These are phyloP conservation scores for Macadamia tetraphylla DNA, from an alignment of 164 flowering plant species.

Conservation along the genomic window DNA sequence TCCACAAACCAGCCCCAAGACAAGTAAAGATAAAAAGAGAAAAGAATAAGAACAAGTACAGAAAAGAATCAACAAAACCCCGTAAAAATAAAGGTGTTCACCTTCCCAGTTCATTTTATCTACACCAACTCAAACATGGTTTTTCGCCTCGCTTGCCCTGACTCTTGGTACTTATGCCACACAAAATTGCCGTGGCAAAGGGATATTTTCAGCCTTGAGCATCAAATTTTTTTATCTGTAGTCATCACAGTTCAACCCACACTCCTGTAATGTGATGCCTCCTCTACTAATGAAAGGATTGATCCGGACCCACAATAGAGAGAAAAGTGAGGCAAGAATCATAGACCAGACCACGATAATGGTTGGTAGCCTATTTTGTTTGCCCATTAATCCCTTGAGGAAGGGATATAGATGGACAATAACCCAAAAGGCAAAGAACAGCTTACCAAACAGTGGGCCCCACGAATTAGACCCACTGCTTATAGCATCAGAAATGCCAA, in stretches of 20 bases:
- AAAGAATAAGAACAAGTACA: conserved; percentile 12
- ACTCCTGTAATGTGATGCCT: conserved; percentile 51
- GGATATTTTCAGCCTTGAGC: conserved; percentile 1
- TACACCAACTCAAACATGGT: conserved; percentile 17
- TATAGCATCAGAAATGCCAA: conserved; percentile 64
- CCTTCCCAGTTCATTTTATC: conserved; percentile 14
- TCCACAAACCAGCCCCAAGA: conserved; percentile 13
- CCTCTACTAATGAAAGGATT: conserved; percentile 51
- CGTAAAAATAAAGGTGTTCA: conserved; percentile 12
- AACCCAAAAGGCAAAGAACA: conserved; percentile 76
- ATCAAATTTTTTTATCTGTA: conserved; percentile 10
- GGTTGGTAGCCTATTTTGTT: conserved; percentile 55
- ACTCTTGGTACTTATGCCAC: background rate
- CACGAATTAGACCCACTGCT: conserved; percentile 68
- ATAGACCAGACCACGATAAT: conserved; percentile 73
- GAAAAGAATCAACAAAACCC: conserved; percentile 31
- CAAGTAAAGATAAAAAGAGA: too few species aligned
- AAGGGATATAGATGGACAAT: conserved; percentile 78
- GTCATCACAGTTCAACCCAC: conserved; percentile 68
- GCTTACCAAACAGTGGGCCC: conserved; percentile 71
- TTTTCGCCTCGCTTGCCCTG: background rate
- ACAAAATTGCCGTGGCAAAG: background rate
- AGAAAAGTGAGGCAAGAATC: conserved; percentile 61
- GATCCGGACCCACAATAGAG: conserved; percentile 66
- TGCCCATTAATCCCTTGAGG: conserved; percentile 72